Base-by-base conservation (phyloP, 768 basidiomycete genomes). In the Mycena rosella region DNA sequence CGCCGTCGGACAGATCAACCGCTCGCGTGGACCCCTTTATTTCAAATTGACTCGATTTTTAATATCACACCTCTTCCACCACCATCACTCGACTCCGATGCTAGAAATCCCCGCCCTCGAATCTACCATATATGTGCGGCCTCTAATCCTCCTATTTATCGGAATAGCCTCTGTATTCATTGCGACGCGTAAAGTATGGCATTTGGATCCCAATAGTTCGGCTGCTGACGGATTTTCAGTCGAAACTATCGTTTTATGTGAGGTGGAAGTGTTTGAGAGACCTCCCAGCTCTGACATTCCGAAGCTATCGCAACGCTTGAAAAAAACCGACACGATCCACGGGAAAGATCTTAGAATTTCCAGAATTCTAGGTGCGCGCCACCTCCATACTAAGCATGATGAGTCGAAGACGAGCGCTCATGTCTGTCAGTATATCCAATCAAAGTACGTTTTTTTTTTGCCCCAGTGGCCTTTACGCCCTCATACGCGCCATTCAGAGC, bases 341-440 rank as follows among this genome's bases (percentile, higher is more conserved):
- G 67, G 67, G 18, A 59, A 24, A 8, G 52, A 64, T 29, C 22
- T 68, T 20, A 60, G 56, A 56, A 68, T 68, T 8, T 59, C 61
- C 18, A 54, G 67, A n/a, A 68, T 68, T 57, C 29, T 63, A 44
- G 62, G 67, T 60, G 13, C 38, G 61, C 27, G 36, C 8, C 29
- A 6, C 32, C 32, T 38, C 38, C 38, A n/a, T n/a, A 36, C n/a
- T 22, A 40, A 40, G 14, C 34, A 36, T 7, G 15, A 36, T 7
- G 20, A 18, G 20, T 30, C 3, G 32, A 27, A 30, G 40, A 7
- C 15, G 20, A 18, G 27, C 15, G 13, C 1, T 22, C 47, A 27
- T 11, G 1, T 26, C 4, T 53, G 14, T 26, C 18, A 71, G 70
- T 71, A 9, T 71, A 71, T 44, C 70, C 70, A 44, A 71, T 71